phyloP scores from a whole-genome alignment of 345 rosid species.

The Acer yangbiense region DNA sequence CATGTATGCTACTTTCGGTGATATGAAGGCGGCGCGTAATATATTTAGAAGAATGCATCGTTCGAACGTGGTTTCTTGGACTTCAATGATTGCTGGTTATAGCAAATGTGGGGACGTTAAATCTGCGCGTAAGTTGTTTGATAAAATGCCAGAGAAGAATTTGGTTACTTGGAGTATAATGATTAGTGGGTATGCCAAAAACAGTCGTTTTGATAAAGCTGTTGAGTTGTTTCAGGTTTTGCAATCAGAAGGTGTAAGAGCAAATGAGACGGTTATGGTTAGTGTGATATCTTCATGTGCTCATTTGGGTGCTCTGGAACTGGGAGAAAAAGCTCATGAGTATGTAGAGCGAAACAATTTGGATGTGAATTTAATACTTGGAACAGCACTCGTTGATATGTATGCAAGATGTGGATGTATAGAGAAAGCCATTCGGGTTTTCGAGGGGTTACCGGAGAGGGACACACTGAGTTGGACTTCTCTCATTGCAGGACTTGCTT shows the following conservation, averaged over 20 bases:
- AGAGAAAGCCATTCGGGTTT: slow-evolving; percentile 51
- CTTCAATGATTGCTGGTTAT: slow-evolving; percentile 60
- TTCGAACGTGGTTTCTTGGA: slow-evolving; percentile 73
- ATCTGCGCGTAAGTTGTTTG: slow-evolving; percentile 64
- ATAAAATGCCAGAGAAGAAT: slow-evolving; percentile 72
- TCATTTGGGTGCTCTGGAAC: slow-evolving; percentile 62
- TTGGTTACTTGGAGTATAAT: slow-evolving; percentile 74
- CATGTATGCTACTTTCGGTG: slow-evolving; percentile 61
- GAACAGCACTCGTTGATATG: slow-evolving; percentile 77
- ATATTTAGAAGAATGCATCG: slow-evolving; percentile 38
- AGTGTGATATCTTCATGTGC: slow-evolving; percentile 71
- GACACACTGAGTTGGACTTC: slow-evolving; percentile 74
- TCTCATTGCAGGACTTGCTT: slow-evolving; percentile 66
- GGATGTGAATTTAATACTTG: slow-evolving; percentile 54
- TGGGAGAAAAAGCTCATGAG: slow-evolving; percentile 59
- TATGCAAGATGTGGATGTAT: slow-evolving; percentile 71
- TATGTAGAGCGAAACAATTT: slow-evolving; percentile 45
- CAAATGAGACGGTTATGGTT: slow-evolving; percentile 73
- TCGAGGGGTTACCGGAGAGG: slow-evolving; percentile 42
- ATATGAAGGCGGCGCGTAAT: slow-evolving; percentile 46
- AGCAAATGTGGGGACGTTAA: slow-evolving; percentile 44
- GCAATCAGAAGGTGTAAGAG: slow-evolving; percentile 44
- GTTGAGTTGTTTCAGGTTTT: slow-evolving; percentile 52
- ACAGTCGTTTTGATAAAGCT: slow-evolving; percentile 45
- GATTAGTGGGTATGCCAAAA: slow-evolving; percentile 68